Base-by-base conservation (phyloP, 768 basidiomycete species). In the Tremella mesenterica region DNA sequence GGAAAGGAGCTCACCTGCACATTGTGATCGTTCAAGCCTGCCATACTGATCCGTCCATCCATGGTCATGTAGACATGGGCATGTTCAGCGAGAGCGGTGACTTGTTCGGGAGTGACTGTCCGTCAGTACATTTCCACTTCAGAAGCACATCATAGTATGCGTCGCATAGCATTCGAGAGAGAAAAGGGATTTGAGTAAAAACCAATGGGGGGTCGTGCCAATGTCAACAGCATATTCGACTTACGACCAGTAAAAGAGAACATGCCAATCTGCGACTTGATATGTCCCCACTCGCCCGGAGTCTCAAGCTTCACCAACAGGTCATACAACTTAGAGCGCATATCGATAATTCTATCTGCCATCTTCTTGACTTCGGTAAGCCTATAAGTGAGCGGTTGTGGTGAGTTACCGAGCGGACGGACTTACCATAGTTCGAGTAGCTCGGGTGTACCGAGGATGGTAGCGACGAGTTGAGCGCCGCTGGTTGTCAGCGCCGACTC, bases 211-310 rank as follows among this genome's bases (percentile, higher is more conserved):
- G 45, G 14, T 47, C 16, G 23, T 23, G 45, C 21, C 26, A 16
- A 18, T 47, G 12, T 27, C 25, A 18, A 13, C 12, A 12, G 45
- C 20, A 9, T 16, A 31, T 50, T 14, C 10, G 16, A 48, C 52
- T 57, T 58, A 52, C 70, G 47, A 8, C 65, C 59, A 31, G 47
- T 58, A 63, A 63, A 68, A 14, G 59, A 52, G 61, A 67, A 64
- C 52, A 69, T 57, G 33, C 61, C 93, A 74, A 97, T 97, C 79
- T 97, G 95, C 48, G 82, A 81, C 64, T 85, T 77, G 67, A 99
- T 93, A 74, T 97, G 93, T 21, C 84, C 82, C 95, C 95, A 99
- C 65, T 82, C 83, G 4, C 91, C 89, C 1, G 91, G 91, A 41
- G 88, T 92, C 70, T 86, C 80, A 60, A 89, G 74, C 72, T 86